phyloP scores from a whole-genome alignment of 2,329 filamentous ascomycete species.

The Cladosporium oxysporum region DNA sequence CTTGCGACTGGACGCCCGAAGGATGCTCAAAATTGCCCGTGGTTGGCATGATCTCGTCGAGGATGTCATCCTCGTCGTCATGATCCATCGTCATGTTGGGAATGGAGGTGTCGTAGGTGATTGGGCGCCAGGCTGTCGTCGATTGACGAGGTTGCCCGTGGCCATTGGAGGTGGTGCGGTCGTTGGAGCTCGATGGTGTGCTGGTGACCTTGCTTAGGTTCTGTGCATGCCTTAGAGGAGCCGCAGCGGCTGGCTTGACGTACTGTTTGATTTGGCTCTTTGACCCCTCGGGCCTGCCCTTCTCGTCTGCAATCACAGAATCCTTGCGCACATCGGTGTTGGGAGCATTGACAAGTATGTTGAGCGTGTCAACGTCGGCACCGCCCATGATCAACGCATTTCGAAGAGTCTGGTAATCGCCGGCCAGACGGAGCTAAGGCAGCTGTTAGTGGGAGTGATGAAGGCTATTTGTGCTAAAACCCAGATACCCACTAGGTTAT shows the following conservation, averaged over 20 bases:
- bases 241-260: background rate
- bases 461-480: background rate
- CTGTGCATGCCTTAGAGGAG: background rate
- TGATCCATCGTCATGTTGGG: background rate
- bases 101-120: conserved; percentile 5
- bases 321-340: conserved; percentile 24
- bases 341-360: conserved; percentile 45
- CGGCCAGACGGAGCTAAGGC: conserved; percentile 42
- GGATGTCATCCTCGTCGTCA: conserved; percentile 28
- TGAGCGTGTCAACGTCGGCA: conserved; percentile 51
- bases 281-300: background rate
- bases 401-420: conserved; percentile 56
- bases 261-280: background rate
- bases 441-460: background rate
- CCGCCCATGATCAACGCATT: conserved; percentile 54
- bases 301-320: conserved; percentile 20
- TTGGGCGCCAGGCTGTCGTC: conserved; percentile 8
- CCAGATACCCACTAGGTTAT: conserved; percentile 52
- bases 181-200: background rate
- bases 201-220: background rate
- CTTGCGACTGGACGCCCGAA: conserved; percentile 25
- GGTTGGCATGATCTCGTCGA: conserved; percentile 24
- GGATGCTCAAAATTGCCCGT: background rate
- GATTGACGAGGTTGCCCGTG: background rate
- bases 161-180: background rate